Evolutionary conservation across 495 filamentous ascomycete genomes (phyloP).

Genomic region (Talaromyces ruber): DNA sequence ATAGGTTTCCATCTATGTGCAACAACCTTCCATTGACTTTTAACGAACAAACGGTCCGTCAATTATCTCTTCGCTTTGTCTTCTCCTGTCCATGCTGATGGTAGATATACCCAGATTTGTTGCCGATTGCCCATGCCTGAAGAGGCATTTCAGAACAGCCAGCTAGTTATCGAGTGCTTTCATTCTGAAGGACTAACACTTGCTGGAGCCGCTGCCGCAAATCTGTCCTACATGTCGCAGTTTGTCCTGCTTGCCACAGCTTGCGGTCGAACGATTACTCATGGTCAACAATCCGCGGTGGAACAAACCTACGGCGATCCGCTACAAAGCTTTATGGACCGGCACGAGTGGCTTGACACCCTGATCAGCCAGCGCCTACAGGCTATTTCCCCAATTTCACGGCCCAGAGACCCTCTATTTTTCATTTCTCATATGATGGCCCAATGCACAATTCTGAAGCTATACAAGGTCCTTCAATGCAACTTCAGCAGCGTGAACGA

Average conservation of each 20-base stretch:
- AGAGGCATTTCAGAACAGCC: conserved; percentile 36
- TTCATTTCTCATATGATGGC: conserved; percentile 30
- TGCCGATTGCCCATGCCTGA: conserved; percentile 39
- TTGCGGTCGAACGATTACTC: conserved; percentile 33
- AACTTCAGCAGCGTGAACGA: neutral
- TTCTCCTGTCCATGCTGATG: neutral
- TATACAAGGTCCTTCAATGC: conserved; percentile 16
- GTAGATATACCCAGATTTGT: conserved; percentile 8
- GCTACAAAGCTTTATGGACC: conserved; percentile 28
- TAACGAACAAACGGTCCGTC: conserved; percentile 28
- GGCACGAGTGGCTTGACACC: conserved; percentile 38
- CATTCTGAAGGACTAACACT: conserved; percentile 30
- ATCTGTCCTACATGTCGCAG: conserved; percentile 19
- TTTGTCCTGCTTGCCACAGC: conserved; percentile 38
- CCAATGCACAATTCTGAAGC: conserved; percentile 31
- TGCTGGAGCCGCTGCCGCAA: neutral
- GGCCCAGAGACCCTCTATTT: conserved; percentile 36
- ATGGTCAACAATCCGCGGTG: conserved; percentile 24
- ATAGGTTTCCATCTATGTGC: conserved; percentile 30
- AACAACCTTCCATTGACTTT: conserved; percentile 30
- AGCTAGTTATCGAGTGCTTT: conserved; percentile 28
- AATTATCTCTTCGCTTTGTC: neutral
- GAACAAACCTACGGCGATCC: conserved; percentile 12
- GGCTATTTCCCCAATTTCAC: conserved; percentile 14
- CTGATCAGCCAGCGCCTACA: conserved; percentile 28